Base-by-base conservation (phyloP, 768 basidiomycete genomes). In the Kwoniella botswanensis region DNA sequence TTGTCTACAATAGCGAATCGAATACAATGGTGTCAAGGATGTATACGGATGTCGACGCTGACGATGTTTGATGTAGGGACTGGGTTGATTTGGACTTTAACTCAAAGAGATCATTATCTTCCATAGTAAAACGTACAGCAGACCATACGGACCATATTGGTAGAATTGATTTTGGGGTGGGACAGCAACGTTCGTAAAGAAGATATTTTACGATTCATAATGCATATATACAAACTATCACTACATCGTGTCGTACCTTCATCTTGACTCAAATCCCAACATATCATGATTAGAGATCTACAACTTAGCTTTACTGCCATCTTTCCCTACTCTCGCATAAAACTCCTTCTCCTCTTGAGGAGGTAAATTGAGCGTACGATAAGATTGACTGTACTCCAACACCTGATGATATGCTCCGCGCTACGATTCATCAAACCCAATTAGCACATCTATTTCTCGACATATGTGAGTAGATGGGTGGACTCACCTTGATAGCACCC, bases 401-500 rank as follows among this genome's bases (percentile, higher is more conserved):
- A 75, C 70, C 11, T 66, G 69, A 59, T 75, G 68, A 35, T 69
- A 78, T 50, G 72, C 18, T 13, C 74, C 72, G 52, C 67, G 68
- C 76, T 77, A 54, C 3, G 61, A 35, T 35, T 35, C 1, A 35
- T 35, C 35, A 35, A 35, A 35, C 6, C 6, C 35, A 9, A 5
- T 35, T 35, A 35, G 35, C 35, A 35, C 35, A 35, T 35, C 35
- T 35, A 1, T 35, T 35, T 35, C 35, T 35, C 35, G 35, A 35
- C 35, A 4, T 35, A 35, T 35, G 35, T 35, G 35, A 35, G 35
- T 35, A 35, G 35, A 35, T 35, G 7, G 35, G 35, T 35, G 35
- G 35, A 67, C 76, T 44, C 68, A 78, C 82, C 76, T 83, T 83
- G 72, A 83, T 81, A 15, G 66, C 63, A 4, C 82, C 82, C 80